Evolutionary conservation across 371 early-diverging fungal genomes (phyloP).

Genomic region (Blyttiomyces sp.): DNA sequence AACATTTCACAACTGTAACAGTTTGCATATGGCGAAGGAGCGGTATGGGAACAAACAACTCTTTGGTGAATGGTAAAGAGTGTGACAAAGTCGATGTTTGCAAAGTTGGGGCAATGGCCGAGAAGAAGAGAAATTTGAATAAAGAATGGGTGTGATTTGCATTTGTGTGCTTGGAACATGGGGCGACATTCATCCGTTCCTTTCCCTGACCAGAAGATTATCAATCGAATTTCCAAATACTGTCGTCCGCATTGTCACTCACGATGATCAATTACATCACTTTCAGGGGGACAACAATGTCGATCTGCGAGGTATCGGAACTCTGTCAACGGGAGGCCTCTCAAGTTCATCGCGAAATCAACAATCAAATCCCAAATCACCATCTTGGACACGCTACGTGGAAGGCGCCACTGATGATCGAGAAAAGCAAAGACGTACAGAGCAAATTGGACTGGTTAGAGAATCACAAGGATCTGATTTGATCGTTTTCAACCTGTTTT

Average conservation of each 20-base stretch:
- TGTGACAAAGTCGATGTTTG: too few relatives aligned
- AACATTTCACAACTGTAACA: too few relatives aligned
- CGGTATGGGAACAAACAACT: too few relatives aligned
- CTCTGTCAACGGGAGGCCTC: too few relatives aligned
- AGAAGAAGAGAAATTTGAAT: too few relatives aligned
- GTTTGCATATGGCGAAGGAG: too few relatives aligned
- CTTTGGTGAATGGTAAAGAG: too few relatives aligned
- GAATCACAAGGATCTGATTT: neutral
- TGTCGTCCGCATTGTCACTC: neutral
- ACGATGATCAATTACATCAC: neutral
- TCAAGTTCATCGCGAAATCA: neutral
- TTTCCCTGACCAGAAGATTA: neutral
- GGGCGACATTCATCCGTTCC: slow-evolving; percentile 1
- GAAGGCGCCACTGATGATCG: neutral
- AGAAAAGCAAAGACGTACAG: neutral
- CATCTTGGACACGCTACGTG: neutral
- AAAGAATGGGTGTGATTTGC: neutral
- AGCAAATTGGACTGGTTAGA: neutral
- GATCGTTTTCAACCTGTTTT: slow-evolving; percentile 7
- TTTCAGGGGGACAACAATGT: neutral
- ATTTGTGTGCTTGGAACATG: neutral
- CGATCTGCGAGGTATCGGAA: too few relatives aligned
- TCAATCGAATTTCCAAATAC: neutral
- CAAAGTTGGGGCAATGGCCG: too few relatives aligned
- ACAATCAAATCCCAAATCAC: neutral